These are phyloP conservation scores for Mucor irregularis DNA, from an alignment of 371 early-diverging fungal species.

Conservation along the genomic window DNA sequence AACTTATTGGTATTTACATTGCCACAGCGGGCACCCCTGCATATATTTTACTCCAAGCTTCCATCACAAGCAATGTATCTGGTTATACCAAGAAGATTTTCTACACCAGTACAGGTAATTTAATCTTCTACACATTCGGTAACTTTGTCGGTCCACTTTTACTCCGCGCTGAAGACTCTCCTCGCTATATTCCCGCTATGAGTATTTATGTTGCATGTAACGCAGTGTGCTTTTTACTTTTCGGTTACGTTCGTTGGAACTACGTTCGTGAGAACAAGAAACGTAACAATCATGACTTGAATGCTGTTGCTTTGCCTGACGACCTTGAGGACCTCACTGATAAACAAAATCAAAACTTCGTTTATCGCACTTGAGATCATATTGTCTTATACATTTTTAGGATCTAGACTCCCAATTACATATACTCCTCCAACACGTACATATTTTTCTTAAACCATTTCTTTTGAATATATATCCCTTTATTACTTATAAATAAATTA, in stretches of 20 bases:
- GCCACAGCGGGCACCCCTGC: background rate
- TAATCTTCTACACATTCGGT: constrained; percentile 23
- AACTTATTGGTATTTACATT: constrained; percentile 19
- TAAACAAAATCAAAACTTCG: constrained; percentile 15
- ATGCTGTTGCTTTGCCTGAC: constrained; percentile 10
- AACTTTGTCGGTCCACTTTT: constrained; percentile 25
- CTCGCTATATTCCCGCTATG: constrained; percentile 37
- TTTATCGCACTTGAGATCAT: constrained; percentile 17
- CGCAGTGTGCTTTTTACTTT: constrained; percentile 16
- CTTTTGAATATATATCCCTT: too few species aligned
- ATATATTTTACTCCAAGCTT: constrained; percentile 13
- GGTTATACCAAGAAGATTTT: constrained; percentile 33
- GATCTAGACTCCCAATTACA: too few species aligned
- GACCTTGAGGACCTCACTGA: constrained; percentile 23
- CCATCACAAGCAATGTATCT: constrained; percentile 18
- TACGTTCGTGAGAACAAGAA: constrained; percentile 16
- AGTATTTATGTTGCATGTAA: constrained; percentile 28
- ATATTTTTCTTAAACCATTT: too few species aligned
- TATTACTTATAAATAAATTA: too few species aligned
- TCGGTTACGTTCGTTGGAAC: constrained; percentile 15
- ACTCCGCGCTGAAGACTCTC: constrained; percentile 14
- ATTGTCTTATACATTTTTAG: too few species aligned
- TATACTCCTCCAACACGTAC: too few species aligned
- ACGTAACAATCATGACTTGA: constrained; percentile 4
- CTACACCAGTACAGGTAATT: constrained; percentile 12